Base-by-base conservation (phyloP, 2,329 filamentous ascomycete species). In the Fusarium pseudoanthophilum region DNA sequence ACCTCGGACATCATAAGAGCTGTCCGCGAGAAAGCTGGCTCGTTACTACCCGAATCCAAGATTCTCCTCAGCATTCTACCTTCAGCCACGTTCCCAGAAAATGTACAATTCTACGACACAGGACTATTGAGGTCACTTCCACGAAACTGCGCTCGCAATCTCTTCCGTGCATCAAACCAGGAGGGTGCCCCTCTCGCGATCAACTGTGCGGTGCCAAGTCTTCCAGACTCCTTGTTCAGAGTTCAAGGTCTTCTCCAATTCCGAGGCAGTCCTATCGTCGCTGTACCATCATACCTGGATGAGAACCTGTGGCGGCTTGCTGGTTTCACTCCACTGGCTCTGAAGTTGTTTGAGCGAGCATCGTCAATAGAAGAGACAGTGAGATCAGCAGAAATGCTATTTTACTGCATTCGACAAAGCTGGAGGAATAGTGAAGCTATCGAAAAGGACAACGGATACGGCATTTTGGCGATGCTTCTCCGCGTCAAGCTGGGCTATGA, bases 381-480 rank as follows among this genome's bases (percentile, higher is more conserved):
- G 15, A 89, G 93, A 60, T 91, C 95, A 3, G 91, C 97, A 5
- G 91, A 97, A 77, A 92, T 97, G 77, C 86, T 97, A 32, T 95
- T 98, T 71, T 90, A 93, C 73, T 94, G 93, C 68, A 93, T 98
- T 56, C 92, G 93, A 74, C 92, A 93, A 72, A 98, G 93, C 79
- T 99, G 97, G 96, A 90, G 96, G 72, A 98, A 98, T 75, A 98
- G 96, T 75, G 97, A 99, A 80, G 95, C 96, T 32, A 98, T 99
- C 93, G 96, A 99, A 81, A 92, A 93, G 77, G 95, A 97, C 67
- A 96, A 97, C 75, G 97, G 95, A 0, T 99, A 98, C 79, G 92
- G 93, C 32, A 93, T 98, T 40, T 84, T 99, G 57, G 93, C 93
- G 45, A 91, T 95, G 81, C 87, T 98, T 24, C 83, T 99, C 30